phyloP scores from a whole-genome alignment of 192 early-diverging fungal genomes.

The Oehlia diaphana region DNA sequence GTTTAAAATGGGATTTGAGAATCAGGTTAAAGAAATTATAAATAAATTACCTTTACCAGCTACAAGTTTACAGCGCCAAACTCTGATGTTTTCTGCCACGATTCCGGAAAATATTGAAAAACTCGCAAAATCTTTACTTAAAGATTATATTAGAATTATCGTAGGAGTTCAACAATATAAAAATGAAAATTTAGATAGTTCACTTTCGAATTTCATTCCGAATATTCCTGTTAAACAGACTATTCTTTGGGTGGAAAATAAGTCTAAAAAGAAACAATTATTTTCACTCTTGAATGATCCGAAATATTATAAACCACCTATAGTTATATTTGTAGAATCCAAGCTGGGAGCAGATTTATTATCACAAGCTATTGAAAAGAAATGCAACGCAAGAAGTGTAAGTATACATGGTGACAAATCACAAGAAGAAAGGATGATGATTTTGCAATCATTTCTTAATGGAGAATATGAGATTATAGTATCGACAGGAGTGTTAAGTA shows the following conservation, averaged over 20 bases:
- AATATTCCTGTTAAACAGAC: conserved; percentile 48
- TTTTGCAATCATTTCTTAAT: conserved; percentile 37
- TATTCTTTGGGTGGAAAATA: conserved; percentile 57
- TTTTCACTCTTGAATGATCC: conserved; percentile 53
- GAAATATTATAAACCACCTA: conserved; percentile 52
- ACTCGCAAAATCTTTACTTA: conserved; percentile 28
- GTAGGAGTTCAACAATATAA: conserved; percentile 30
- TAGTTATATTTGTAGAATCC: conserved; percentile 57
- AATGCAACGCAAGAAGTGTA: conserved; percentile 37
- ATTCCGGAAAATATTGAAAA: conserved; percentile 37
- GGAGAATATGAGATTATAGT: conserved; percentile 45
- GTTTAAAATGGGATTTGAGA: conserved; percentile 56
- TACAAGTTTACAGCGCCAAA: conserved; percentile 38
- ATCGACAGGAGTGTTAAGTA: conserved; percentile 51
- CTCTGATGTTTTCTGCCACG: conserved; percentile 55
- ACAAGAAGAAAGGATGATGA: conserved; percentile 42
- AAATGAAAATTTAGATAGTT: conserved; percentile 4
- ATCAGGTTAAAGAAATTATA: conserved; percentile 49
- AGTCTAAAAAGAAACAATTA: conserved; percentile 53
- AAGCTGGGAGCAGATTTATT: conserved; percentile 54
- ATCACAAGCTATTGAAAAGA: conserved; percentile 44
- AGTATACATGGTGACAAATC: conserved; percentile 55
- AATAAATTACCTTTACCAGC: conserved; percentile 36
- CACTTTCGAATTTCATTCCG: neutral
- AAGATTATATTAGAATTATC: conserved; percentile 37